phyloP scores from a whole-genome alignment of 2,329 filamentous ascomycete species.

The Ophiostoma tasmaniense region DNA sequence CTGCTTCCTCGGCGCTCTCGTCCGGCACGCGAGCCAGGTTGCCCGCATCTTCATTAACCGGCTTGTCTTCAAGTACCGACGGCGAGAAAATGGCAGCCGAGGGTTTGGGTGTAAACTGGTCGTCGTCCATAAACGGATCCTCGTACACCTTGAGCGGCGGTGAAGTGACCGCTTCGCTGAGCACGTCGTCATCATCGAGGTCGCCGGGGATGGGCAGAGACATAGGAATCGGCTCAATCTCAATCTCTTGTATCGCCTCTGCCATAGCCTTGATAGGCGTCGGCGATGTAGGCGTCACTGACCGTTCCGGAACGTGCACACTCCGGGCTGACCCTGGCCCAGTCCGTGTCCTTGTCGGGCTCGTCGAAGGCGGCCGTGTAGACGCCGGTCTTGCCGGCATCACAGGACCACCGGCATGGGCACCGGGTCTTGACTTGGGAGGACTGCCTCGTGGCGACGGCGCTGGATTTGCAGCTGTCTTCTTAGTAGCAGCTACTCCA shows the following conservation, averaged over 20 bases:
- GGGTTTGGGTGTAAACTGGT: slow-evolving; percentile 39
- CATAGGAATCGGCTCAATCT: background rate
- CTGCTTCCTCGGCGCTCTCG: slow-evolving; percentile 2
- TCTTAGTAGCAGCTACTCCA: slow-evolving; percentile 23
- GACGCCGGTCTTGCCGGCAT: slow-evolving; percentile 2
- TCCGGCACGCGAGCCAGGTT: slow-evolving; percentile 25
- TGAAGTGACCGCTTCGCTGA: slow-evolving; percentile 25
- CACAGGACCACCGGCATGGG: slow-evolving; percentile 2
- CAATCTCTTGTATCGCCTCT: background rate
- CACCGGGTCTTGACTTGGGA: slow-evolving; percentile 24
- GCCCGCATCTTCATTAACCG: slow-evolving; percentile 48
- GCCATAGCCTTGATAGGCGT: slow-evolving; percentile 7
- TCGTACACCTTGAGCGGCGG: slow-evolving; percentile 50
- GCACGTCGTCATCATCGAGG: slow-evolving; percentile 11
- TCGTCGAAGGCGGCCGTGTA: background rate
- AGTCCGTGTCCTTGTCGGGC: slow-evolving; percentile 7
- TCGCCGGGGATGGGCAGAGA: background rate
- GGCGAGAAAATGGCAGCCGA: slow-evolving; percentile 37
- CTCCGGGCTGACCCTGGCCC: background rate
- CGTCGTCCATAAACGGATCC: slow-evolving; percentile 46
- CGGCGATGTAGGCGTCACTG: slow-evolving; percentile 13
- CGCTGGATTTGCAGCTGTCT: slow-evolving; percentile 19
- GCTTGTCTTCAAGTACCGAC: slow-evolving; percentile 48
- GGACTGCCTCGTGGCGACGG: slow-evolving; percentile 25
- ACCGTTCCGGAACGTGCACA: background rate